Evolutionary conservation across 495 filamentous ascomycete genomes (phyloP).

Genomic region (Penicillium flavigenum): DNA sequence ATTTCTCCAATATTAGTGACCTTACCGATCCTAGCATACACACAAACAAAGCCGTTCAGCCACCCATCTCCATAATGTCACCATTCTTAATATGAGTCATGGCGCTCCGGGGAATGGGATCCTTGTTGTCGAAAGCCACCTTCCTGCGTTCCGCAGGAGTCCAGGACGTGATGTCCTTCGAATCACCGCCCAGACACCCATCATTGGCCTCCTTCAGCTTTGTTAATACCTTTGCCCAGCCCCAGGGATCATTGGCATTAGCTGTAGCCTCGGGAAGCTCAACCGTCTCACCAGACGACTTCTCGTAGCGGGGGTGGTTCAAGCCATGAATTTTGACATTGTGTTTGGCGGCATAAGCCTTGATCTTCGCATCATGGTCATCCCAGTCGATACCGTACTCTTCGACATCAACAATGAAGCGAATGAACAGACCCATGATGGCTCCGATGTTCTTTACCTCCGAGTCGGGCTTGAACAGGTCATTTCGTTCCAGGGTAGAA

Average conservation of each 20-base stretch:
- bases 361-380: slow-evolving; percentile 13
- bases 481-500: slow-evolving; percentile 25
- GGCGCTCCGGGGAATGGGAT: slow-evolving; percentile 21
- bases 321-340: slow-evolving; percentile 19
- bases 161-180: slow-evolving; percentile 28
- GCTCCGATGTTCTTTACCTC: slow-evolving; percentile 37
- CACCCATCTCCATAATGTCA: slow-evolving; percentile 12
- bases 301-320: not conserved
- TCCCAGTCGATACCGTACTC: not conserved
- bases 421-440: slow-evolving; percentile 24
- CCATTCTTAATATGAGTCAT: slow-evolving; percentile 28
- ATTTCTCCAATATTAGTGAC: not conserved
- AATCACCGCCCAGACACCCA: slow-evolving; percentile 25
- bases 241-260: slow-evolving; percentile 28
- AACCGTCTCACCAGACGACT: slow-evolving; percentile 3
- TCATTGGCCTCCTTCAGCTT: slow-evolving; percentile 13
- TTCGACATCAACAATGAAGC: not conserved
- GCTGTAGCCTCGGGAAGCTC: slow-evolving; percentile 16
- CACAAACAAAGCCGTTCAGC: not conserved
- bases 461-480: slow-evolving; percentile 29
- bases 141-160: slow-evolving; percentile 22
- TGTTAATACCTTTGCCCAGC: slow-evolving; percentile 4
- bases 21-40: not conserved
- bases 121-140: slow-evolving; percentile 22
- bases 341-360: slow-evolving; percentile 24